Base-by-base conservation (phyloP, 768 basidiomycete genomes). In the Podaxis sp. region DNA sequence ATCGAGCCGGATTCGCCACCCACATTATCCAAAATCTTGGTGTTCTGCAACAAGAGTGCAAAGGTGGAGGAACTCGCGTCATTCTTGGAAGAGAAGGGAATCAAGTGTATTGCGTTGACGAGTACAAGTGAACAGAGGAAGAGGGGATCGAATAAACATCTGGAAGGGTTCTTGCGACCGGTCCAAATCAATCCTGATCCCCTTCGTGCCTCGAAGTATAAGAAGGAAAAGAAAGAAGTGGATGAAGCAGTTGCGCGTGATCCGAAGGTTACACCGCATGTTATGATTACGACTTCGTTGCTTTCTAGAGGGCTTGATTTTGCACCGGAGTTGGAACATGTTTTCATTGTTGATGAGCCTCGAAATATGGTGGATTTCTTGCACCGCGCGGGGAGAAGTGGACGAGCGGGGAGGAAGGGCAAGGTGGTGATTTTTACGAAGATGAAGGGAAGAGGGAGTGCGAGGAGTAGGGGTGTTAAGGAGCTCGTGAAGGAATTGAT, bases 221-320 rank as follows among this genome's bases (percentile, higher is more conserved):
- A 14, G 59, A 59, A 55, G 57, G 13, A 55, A n/a, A 36, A 5
- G 13, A 55, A n/a, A 38, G 59, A 53, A 27, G 27, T 4, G 50
- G 13, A 52, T 61, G 32, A 61, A 53, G 38, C 16, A 28, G 23
- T 53, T 25, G 61, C 25, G 27, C 71, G 62, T 52, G 72, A 74
- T 61, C 70, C 72, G 2, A 70, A 75, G 50, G 67, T 74, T 5
- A 72, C 73, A 0, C 85, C 89, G 14, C 83, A 84, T 58, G 87
- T 95, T 40, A 78, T 97, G 66, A 80, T 96, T 57, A 95, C 95
- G 36, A 97, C 95, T 0, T 95, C 93, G 4, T 79, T 97, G 36
- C 86, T 97, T 27, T 93, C 93, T 9, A 84, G 95, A 18, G 95
- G 95, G 1, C 82, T 96, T 1, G 95, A 97, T 71, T 97, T 97